These are phyloP conservation scores for Yarrowia alimentaria DNA, from an alignment of 805 yeast species.

Conservation along the genomic window DNA sequence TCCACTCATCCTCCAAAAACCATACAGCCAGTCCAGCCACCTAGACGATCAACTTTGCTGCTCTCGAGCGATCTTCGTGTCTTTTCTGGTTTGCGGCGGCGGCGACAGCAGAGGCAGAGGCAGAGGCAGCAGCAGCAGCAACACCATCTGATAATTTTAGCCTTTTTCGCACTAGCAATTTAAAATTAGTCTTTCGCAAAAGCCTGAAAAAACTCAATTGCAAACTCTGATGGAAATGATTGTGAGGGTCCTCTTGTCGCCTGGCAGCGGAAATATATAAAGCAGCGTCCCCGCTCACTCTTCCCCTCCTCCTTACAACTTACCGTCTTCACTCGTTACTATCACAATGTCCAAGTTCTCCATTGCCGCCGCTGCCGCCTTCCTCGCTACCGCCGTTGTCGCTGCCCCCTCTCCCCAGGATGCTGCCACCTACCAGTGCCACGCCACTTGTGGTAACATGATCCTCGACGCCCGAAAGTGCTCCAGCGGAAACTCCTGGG, in stretches of 20 bases:
- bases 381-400: constrained; percentile 61
- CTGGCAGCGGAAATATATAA: constrained; percentile 7
- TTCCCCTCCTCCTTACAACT: not conserved
- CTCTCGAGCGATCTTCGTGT: too few relatives aligned
- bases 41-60: too few relatives aligned
- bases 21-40: too few relatives aligned
- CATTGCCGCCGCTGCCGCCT: constrained; percentile 55
- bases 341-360: constrained; percentile 26
- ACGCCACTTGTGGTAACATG: constrained; percentile 25
- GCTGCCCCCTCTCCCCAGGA: constrained; percentile 37
- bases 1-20: too few relatives aligned
- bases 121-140: too few relatives aligned
- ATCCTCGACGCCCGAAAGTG: constrained; percentile 22
- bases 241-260: not conserved
- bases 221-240: constrained; percentile 26
- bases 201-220: too few relatives aligned
- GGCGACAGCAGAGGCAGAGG: too few relatives aligned
- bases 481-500: constrained; percentile 3
- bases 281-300: not conserved
- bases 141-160: too few relatives aligned
- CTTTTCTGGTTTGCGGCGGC: too few relatives aligned
- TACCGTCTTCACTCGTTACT: constrained; percentile 18
- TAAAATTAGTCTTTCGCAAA: too few relatives aligned
- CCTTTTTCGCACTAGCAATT: too few relatives aligned
- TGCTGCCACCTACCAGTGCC: constrained; percentile 20